Evolutionary conservation across 2,329 filamentous ascomycete genomes (phyloP).

Genomic region (Colletotrichum sp.): DNA sequence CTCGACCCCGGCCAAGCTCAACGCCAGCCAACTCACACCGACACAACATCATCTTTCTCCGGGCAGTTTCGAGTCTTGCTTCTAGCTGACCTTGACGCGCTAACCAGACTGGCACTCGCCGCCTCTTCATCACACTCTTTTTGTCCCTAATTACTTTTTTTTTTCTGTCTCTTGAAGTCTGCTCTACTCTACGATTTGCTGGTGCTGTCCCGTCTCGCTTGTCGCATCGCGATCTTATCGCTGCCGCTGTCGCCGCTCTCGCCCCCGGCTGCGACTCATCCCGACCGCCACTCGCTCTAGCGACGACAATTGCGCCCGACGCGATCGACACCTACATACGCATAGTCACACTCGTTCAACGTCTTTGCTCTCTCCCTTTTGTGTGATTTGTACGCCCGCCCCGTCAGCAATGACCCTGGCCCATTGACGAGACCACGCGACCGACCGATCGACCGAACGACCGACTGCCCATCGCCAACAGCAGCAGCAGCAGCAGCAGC

Average conservation of each 20-base stretch:
- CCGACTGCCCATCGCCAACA: neutral
- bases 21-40: slow-evolving; percentile 22
- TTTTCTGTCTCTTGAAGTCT: neutral
- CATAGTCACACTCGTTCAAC: slow-evolving; percentile 8
- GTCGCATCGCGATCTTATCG: neutral
- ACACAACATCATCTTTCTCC: slow-evolving; percentile 8
- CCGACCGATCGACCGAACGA: slow-evolving; percentile 16
- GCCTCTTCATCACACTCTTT: slow-evolving; percentile 17
- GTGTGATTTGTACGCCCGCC: slow-evolving; percentile 2
- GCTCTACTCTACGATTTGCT: neutral
- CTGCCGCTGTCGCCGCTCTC: neutral
- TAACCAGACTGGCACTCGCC: slow-evolving; percentile 15
- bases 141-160: neutral
- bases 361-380: neutral
- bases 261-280: neutral
- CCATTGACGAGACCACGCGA: slow-evolving; percentile 24
- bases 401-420: slow-evolving; percentile 28
- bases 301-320: neutral
- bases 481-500: slow-evolving; percentile 25
- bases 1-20: slow-evolving; percentile 11
- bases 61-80: slow-evolving; percentile 3
- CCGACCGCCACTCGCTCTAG: slow-evolving; percentile 1
- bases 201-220: neutral
- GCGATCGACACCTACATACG: neutral
- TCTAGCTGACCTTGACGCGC: slow-evolving; percentile 1